Evolutionary conservation across 768 basidiomycete species (phyloP), one percentile per base, ranked within the genome.

Genomic region (Mycena capillaripes): DNA sequence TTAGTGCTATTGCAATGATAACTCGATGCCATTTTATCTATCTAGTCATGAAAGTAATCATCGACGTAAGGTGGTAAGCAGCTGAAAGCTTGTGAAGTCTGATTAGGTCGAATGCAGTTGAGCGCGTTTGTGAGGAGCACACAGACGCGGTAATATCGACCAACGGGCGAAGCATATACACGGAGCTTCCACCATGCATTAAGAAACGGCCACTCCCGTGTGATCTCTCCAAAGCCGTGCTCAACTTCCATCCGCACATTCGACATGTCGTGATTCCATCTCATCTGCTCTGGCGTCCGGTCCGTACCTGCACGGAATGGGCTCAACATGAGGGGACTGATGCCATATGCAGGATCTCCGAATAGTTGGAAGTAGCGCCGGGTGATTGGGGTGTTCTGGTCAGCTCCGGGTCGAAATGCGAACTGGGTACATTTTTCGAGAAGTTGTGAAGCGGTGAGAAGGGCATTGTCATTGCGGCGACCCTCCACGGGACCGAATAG

Each of bases 301-400:
- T 32, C 5, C 21, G 7, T 19, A 9, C 29, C 17, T 48, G 66
- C n/a, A 65, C 12, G 59, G 65, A 77, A 44, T 14, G 79, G 79
- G 46, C 76, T 75, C 30, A 76, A 5, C 6, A 80, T 52, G 16
- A 66, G 61, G 4, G 60, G 52, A 12, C 75, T 64, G 21, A 78
- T 8, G 12, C 79, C 75, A 71, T 79, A 80, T 12, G 78, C 79
- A 4, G 78, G 70, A 69, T 80, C 79, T 1, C 79, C 77, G 65
- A 76, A 79, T 2, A 55, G 19, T 19, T 55, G 5, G 46, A 66
- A 17, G 58, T 58, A 59, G 64, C 58, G 4, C 58, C 48, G 36
- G 55, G 46, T 48, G 2, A 48, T 48, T n/a, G 46, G 46, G 46
- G 46, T 48, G 46, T 48, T 48, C 7, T 48, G 46, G 46, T 48